These are phyloP conservation scores for Fusarium stilboides DNA, from an alignment of 2,329 filamentous ascomycete genomes.

Conservation along the genomic window DNA sequence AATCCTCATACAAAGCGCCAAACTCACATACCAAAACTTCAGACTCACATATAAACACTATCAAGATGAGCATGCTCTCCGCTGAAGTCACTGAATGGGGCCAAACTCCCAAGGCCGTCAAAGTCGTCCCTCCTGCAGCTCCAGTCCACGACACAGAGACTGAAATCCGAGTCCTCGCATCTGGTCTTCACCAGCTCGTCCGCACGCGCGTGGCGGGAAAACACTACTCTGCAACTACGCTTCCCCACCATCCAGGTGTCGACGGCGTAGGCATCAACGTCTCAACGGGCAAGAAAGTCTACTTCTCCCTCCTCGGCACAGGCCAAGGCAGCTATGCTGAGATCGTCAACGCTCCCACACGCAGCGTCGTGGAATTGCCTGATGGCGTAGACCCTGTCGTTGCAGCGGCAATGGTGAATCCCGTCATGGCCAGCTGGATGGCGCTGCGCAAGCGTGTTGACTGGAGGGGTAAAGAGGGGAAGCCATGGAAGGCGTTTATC, in stretches of 20 bases:
- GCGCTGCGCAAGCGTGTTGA: constrained; percentile 63
- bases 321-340: constrained; percentile 63
- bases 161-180: constrained; percentile 67
- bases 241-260: constrained; percentile 67
- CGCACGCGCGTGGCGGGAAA: constrained; percentile 66
- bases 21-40: background rate
- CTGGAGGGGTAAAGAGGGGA: constrained; percentile 53
- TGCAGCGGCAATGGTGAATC: constrained; percentile 69
- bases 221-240: constrained; percentile 66
- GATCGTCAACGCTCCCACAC: constrained; percentile 63
- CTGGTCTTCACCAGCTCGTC: constrained; percentile 69
- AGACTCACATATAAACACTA: background rate
- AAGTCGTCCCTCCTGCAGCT: constrained; percentile 55
- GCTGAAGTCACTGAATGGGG: constrained; percentile 60
- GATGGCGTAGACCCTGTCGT: constrained; percentile 62
- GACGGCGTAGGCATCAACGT: constrained; percentile 67
- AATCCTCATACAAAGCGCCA: too few species aligned
- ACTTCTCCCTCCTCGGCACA: constrained; percentile 58
- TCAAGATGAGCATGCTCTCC: constrained; percentile 53
- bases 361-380: constrained; percentile 59
- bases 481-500: constrained; percentile 63
- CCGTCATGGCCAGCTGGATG: constrained; percentile 72
- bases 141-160: constrained; percentile 56
- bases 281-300: constrained; percentile 64
- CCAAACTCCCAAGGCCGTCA: constrained; percentile 44